A percentile compares a stretch with the other conserved stretches of the same genome.
These are phyloP conservation scores for Vanderwaltozyma tropicalis DNA, from an alignment of 805 yeast genomes.

Conservation along the genomic window DNA sequence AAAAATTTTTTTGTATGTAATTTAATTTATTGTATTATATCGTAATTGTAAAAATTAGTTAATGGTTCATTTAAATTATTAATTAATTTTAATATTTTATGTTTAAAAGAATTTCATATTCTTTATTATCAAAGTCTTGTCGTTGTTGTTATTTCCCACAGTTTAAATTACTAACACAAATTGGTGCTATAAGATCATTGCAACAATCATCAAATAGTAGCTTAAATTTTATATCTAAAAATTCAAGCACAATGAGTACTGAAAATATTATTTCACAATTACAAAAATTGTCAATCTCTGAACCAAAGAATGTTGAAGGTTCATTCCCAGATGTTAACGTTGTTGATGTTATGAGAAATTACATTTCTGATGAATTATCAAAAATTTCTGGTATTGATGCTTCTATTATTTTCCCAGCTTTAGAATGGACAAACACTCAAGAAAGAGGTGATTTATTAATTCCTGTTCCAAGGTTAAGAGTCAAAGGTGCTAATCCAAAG, in stretches of 20 bases:
- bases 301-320: conserved; percentile 40
- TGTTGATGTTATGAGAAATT: conserved; percentile 81
- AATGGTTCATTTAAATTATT: too few species aligned
- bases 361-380: conserved; percentile 70
- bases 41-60: too few species aligned
- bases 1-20: too few species aligned
- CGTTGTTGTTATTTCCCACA: neutral
- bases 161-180: too few species aligned
- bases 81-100: too few species aligned
- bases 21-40: too few species aligned
- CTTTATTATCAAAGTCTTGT: neutral
- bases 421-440: conserved; percentile 76
- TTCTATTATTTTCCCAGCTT: conserved; percentile 63
- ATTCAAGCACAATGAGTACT: conserved; percentile 5
- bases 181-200: too few species aligned
- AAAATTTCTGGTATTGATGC: conserved; percentile 63
- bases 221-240: neutral
- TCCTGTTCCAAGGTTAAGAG: conserved; percentile 86
- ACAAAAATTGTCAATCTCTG: conserved; percentile 27
- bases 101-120: neutral
- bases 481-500: conserved; percentile 72
- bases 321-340: conserved; percentile 73
- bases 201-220: too few species aligned
- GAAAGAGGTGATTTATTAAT: conserved; percentile 90
- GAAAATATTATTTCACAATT: conserved; percentile 23